phyloP scores from a whole-genome alignment of 495 filamentous ascomycete species.

The Podospora pseudopauciseta region DNA sequence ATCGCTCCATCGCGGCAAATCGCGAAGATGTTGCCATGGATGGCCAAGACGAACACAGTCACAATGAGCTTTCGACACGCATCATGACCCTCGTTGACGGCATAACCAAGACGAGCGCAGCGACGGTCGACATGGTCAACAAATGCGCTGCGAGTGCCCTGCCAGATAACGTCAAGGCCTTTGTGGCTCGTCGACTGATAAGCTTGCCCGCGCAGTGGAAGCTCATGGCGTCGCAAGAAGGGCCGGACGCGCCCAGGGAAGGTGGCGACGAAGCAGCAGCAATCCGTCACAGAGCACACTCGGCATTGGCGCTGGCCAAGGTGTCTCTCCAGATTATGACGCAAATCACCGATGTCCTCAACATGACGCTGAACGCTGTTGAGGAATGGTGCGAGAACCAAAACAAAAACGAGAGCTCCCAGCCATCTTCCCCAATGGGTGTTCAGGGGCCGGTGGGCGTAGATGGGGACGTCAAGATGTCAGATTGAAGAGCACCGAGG shows the following conservation, averaged over 20 bases:
- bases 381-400: constrained; percentile 81
- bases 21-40: constrained; percentile 22
- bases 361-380: constrained; percentile 78
- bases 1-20: constrained; percentile 39
- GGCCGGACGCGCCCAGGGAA: constrained; percentile 44
- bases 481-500: constrained; percentile 5
- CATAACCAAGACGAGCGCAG: constrained; percentile 69
- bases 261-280: constrained; percentile 33
- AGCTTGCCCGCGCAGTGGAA: constrained; percentile 76
- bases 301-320: constrained; percentile 75
- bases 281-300: constrained; percentile 54
- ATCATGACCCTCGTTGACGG: constrained; percentile 69
- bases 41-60: constrained; percentile 29
- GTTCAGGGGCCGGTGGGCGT: constrained; percentile 1
- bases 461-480: constrained; percentile 18
- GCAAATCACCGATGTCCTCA: constrained; percentile 75
- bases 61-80: constrained; percentile 47
- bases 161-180: constrained; percentile 72
- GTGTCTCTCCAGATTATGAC: constrained; percentile 88
- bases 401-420: constrained; percentile 51
- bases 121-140: constrained; percentile 73
- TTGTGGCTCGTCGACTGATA: constrained; percentile 75
- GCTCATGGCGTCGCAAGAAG: constrained; percentile 45
- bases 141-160: constrained; percentile 80
- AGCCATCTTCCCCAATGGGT: constrained; percentile 7